Evolutionary conservation across 768 basidiomycete species (phyloP), one percentile per base, ranked within the genome.

Genomic region (Lactifluus volemus): DNA sequence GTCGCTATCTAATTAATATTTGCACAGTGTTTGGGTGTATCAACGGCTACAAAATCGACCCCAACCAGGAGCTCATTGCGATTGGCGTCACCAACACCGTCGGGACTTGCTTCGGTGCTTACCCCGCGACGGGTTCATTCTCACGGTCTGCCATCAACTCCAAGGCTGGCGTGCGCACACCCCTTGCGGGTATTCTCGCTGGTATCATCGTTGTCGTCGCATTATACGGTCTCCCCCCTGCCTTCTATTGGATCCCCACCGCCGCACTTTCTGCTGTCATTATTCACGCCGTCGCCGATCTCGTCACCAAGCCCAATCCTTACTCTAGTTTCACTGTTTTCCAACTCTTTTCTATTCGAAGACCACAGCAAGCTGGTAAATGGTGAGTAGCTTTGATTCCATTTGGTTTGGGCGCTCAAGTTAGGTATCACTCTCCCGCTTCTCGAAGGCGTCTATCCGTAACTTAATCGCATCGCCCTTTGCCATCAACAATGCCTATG

Each of bases 111-210:
- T 98, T 99, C 72, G 81, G 74, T 55, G 96, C 94, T 0, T 98
- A 97, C 72, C 95, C 97, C 9, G 92, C 96, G 0, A 99, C 97
- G 12, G 97, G 97, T 2, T 98, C 95, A 1, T 99, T 99, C 81
- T 97, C 95, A 42, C 89, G 97, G n/a, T 90, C 94, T 3, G 97
- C 97, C 2, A 78, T 99, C 70, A 94, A 97, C 74, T 85, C 90
- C 34, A 98, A 96, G 73, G 95, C 92, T 0, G 97, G 97, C 51
- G 96, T 98, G n/a, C 84, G 96, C 55, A 98, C 97, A 2, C 97
- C 97, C 8, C 79, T 86, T 10, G 93, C 90, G 11, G 97, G 97
- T 59, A 79, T 94, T 60, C 70, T 89, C 66, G 88, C 92, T 21
- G 87, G 91, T 30, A 71, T 96, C 41, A 85, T 95, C 49, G 96